phyloP scores from a whole-genome alignment of 225 moss, liverwort and hornwort species.

The Bryum argenteum region DNA sequence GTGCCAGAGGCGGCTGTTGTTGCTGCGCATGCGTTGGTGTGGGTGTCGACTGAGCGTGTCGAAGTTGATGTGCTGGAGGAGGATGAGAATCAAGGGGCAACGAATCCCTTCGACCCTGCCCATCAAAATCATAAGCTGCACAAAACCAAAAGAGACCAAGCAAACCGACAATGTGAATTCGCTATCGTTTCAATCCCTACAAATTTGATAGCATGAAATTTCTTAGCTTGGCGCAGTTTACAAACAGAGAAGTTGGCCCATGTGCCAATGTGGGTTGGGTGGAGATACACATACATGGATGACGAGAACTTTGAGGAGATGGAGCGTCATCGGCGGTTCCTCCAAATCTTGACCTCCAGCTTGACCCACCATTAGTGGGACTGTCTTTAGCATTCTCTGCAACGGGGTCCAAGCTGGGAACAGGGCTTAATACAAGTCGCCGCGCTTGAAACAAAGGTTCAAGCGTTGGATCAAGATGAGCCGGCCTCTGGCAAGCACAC shows the following conservation, averaged over 20 bases:
- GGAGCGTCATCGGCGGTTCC: slow-evolving; percentile 2
- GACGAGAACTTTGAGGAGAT: slow-evolving; percentile 20
- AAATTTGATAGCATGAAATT: not conserved
- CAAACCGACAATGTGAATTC: not conserved
- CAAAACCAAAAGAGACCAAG: not conserved
- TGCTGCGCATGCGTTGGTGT: slow-evolving; percentile 8
- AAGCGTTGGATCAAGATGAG: slow-evolving; percentile 25
- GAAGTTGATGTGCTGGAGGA: not conserved
- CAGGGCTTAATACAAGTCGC: slow-evolving; percentile 9
- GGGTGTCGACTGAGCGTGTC: slow-evolving; percentile 17
- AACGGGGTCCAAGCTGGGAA: slow-evolving; percentile 12
- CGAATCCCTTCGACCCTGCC: slow-evolving; percentile 6
- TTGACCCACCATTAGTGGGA: slow-evolving; percentile 39
- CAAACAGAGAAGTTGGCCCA: not conserved
- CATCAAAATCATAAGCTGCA: slow-evolving; percentile 34
- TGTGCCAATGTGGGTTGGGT: not conserved
- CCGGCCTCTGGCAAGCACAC: slow-evolving; percentile 30
- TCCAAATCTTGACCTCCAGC: slow-evolving; percentile 27
- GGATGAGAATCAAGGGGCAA: slow-evolving; percentile 22
- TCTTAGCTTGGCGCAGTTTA: not conserved
- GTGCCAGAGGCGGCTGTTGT: slow-evolving; percentile 9
- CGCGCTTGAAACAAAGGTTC: slow-evolving; percentile 8
- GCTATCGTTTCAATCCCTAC: not conserved
- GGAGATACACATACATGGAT: slow-evolving; percentile 19
- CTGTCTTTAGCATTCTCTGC: slow-evolving; percentile 17